Percentiles rank a stretch among this genome's conserved stretches.
Evolutionary conservation across 352 stramenopile species (phyloP).

Genomic region (Pseudoperonospora humuli): DNA sequence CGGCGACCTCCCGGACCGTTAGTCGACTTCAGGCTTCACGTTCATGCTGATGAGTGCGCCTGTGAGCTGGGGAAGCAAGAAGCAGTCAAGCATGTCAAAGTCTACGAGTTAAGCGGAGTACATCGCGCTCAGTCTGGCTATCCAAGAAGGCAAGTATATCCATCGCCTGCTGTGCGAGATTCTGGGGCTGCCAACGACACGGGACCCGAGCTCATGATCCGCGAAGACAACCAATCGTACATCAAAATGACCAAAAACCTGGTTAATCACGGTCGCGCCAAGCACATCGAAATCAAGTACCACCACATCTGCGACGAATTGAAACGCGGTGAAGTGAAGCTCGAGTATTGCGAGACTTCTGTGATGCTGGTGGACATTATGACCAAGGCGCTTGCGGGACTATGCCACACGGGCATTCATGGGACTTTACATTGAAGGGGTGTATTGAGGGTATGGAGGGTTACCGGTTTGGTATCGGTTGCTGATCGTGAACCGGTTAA

Average conservation of each 20-base stretch:
- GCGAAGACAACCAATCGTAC: conserved; percentile 12
- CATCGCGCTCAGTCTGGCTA: conserved; percentile 1
- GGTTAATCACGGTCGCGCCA: neutral
- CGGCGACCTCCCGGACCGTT: conserved; percentile 3
- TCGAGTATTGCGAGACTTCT: neutral
- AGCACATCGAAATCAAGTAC: conserved; percentile 11
- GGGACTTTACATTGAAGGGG: neutral
- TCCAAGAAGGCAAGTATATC: conserved; percentile 1
- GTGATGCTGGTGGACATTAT: neutral
- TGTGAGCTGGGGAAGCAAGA: neutral
- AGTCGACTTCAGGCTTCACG: conserved; percentile 3
- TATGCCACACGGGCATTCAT: neutral
- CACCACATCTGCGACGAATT: conserved; percentile 7
- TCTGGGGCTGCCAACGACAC: neutral
- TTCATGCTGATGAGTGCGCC: conserved; percentile 2
- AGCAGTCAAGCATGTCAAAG: conserved; percentile 1
- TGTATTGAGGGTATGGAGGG: no score
- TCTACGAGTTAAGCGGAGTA: conserved; percentile 7
- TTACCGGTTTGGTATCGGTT: no score
- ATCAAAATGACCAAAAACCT: conserved; percentile 12
- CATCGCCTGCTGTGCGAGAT: conserved; percentile 1
- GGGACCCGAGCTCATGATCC: neutral
- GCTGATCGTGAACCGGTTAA: no score
- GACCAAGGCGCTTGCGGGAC: neutral
- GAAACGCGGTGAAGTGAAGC: neutral